Conservation (phyloP, 192 early-diverging fungal species). For the Lobosporangium transversale region DNA sequence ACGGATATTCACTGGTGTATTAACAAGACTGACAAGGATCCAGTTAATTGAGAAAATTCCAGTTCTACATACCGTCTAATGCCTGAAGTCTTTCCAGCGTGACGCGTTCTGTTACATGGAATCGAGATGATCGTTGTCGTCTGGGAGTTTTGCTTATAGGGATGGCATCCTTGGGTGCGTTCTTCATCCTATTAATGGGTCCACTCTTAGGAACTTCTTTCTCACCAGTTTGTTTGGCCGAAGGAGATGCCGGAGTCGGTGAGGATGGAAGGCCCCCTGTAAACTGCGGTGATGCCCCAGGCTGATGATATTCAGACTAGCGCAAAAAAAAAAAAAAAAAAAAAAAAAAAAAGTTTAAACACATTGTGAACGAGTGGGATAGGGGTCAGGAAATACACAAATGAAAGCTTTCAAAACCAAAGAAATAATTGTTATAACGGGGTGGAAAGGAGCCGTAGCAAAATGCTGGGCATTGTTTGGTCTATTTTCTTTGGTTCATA, state of each 20-base stretch:
- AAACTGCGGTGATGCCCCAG: slow-evolving; percentile 14
- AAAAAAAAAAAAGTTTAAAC: no score
- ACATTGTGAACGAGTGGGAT: no score
- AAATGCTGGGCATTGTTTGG: background rate
- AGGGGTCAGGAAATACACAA: no score
- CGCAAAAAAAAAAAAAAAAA: background rate
- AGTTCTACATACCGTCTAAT: slow-evolving; percentile 75
- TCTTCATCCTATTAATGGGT: slow-evolving; percentile 61
- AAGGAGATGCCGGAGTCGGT: slow-evolving; percentile 26
- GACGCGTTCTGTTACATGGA: slow-evolving; percentile 83
- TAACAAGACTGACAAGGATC: background rate
- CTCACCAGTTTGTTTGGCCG: slow-evolving; percentile 36
- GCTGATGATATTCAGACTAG: slow-evolving; percentile 39
- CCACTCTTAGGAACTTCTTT: slow-evolving; percentile 58
- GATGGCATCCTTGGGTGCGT: slow-evolving; percentile 73
- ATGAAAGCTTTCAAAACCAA: no score
- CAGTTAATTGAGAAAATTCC: no score
- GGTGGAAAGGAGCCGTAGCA: background rate
- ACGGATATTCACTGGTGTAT: no score
- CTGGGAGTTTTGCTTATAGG: slow-evolving; percentile 82
- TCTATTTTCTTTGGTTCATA: background rate
- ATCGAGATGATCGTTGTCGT: slow-evolving; percentile 87
- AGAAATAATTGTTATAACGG: no score
- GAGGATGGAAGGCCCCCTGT: slow-evolving; percentile 14
- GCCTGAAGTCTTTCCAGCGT: slow-evolving; percentile 80